These are phyloP conservation scores for Aspergillus bridgeri DNA, from an alignment of 495 filamentous ascomycete genomes.

Conservation along the genomic window DNA sequence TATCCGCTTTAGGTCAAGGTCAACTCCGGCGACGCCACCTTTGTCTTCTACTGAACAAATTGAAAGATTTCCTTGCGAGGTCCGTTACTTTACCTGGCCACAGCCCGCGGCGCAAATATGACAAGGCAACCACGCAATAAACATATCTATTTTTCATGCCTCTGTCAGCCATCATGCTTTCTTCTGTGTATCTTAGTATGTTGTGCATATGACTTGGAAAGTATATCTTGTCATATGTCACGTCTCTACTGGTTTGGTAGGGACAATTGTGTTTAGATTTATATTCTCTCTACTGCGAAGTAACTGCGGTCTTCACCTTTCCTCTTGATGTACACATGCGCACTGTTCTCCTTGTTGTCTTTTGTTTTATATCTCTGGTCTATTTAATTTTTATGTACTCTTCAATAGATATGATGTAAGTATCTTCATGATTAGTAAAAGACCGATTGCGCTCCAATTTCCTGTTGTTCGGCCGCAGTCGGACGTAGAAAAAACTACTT, in stretches of 20 bases:
- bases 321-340: constrained; percentile 2
- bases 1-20: constrained; percentile 37
- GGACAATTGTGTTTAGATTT: constrained; percentile 24
- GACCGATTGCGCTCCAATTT: not conserved
- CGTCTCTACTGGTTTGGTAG: constrained; percentile 18
- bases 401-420: not conserved
- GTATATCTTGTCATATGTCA: constrained; percentile 30
- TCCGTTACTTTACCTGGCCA: constrained; percentile 11
- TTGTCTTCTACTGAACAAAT: constrained; percentile 38
- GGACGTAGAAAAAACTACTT: too few relatives aligned
- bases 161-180: constrained; percentile 21
- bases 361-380: not conserved
- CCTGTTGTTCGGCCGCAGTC: too few relatives aligned
- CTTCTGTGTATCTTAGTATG: constrained; percentile 46
- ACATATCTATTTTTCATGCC: constrained; percentile 18
- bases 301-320: constrained; percentile 20
- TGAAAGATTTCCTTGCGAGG: not conserved
- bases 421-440: not conserved
- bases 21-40: constrained; percentile 44
- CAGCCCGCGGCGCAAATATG: not conserved
- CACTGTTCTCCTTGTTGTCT: constrained; percentile 4
- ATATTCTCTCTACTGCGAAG: constrained; percentile 20
- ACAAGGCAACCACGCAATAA: not conserved
- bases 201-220: constrained; percentile 33
- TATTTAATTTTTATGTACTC: not conserved